Conservation (phyloP, 2,329 filamentous ascomycete genomes). For the Alternaria incomplexa region DNA sequence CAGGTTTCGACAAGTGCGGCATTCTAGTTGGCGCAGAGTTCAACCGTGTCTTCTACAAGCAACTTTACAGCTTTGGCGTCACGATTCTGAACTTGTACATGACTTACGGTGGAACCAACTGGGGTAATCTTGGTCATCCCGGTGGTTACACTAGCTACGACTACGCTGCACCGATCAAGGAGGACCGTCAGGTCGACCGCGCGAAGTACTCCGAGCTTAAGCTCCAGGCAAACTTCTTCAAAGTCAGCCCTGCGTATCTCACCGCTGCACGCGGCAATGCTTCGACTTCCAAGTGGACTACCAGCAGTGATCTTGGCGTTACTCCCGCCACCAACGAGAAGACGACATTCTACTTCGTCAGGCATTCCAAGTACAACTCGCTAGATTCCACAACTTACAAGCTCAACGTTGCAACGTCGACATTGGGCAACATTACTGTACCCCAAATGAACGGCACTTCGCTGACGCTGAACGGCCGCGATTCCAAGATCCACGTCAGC, state of each 20-base stretch:
- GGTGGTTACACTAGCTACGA: slow-evolving; percentile 65
- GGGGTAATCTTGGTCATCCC: slow-evolving; percentile 71
- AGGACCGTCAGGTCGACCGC: slow-evolving; percentile 70
- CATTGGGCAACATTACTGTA: slow-evolving; percentile 60
- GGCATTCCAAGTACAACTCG: slow-evolving; percentile 71
- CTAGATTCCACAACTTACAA: slow-evolving; percentile 65
- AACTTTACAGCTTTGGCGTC: slow-evolving; percentile 69
- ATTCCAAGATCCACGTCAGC: slow-evolving; percentile 71
- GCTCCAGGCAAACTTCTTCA: slow-evolving; percentile 75
- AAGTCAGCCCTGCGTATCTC: slow-evolving; percentile 73
- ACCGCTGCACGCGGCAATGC: slow-evolving; percentile 50
- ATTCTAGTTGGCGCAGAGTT: slow-evolving; percentile 74
- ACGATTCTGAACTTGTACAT: slow-evolving; percentile 78
- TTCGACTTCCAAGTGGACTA: slow-evolving; percentile 39
- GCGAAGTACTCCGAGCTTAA: slow-evolving; percentile 85
- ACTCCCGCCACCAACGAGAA: slow-evolving; percentile 66
- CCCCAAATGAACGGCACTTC: slow-evolving; percentile 63
- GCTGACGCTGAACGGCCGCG: slow-evolving; percentile 66
- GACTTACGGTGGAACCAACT: slow-evolving; percentile 82
- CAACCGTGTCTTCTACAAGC: slow-evolving; percentile 80
- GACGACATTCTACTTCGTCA: slow-evolving; percentile 68
- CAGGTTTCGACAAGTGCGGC: slow-evolving; percentile 71
- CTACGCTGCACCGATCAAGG: slow-evolving; percentile 68
- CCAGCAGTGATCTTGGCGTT: slow-evolving; percentile 59
- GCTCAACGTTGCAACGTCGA: slow-evolving; percentile 66